These are phyloP conservation scores for Auricularia sp. DNA, from an alignment of 768 basidiomycete species.

Conservation along the genomic window DNA sequence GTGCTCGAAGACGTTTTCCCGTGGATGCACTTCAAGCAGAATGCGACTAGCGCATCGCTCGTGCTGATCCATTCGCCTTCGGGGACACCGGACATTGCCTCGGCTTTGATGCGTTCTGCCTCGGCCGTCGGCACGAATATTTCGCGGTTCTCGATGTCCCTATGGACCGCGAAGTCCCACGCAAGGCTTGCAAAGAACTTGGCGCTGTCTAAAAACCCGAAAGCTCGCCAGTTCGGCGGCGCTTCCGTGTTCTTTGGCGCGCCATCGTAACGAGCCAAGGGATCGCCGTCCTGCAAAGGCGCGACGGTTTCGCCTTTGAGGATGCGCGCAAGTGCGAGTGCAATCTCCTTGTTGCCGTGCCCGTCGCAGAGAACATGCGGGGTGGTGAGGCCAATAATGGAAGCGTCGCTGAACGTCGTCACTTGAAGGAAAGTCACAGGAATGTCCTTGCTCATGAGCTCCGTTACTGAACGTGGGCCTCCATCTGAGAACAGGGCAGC, in stretches of 20 bases:
- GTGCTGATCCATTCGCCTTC: slow-evolving; percentile 7
- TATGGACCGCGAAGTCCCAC: slow-evolving; percentile 4
- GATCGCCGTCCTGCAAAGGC: slow-evolving; percentile 6
- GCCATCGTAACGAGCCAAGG: background rate
- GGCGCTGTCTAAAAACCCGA: background rate
- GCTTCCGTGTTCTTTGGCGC: slow-evolving; percentile 1
- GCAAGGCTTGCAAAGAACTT: slow-evolving; percentile 5
- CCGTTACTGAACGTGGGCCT: slow-evolving; percentile 7
- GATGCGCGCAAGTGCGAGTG: slow-evolving; percentile 2
- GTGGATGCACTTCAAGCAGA: slow-evolving; percentile 8
- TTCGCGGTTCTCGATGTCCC: slow-evolving; percentile 6
- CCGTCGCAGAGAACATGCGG: slow-evolving; percentile 10
- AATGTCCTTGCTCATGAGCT: slow-evolving; percentile 6
- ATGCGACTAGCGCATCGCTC: slow-evolving; percentile 9
- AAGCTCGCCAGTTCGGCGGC: slow-evolving; percentile 7
- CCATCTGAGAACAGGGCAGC: slow-evolving; percentile 3
- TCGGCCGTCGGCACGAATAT: slow-evolving; percentile 6
- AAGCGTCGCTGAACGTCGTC: slow-evolving; percentile 8
- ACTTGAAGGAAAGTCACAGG: slow-evolving; percentile 6
- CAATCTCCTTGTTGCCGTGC: slow-evolving; percentile 10
- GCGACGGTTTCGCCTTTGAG: slow-evolving; percentile 8
- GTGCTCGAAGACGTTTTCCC: slow-evolving; percentile 1
- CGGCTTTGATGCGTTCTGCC: slow-evolving; percentile 6
- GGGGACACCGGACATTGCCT: slow-evolving; percentile 7
- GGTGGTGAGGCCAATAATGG: slow-evolving; percentile 9